Base-by-base conservation (phyloP, 257 asterid species). In the Petrea volubilis region DNA sequence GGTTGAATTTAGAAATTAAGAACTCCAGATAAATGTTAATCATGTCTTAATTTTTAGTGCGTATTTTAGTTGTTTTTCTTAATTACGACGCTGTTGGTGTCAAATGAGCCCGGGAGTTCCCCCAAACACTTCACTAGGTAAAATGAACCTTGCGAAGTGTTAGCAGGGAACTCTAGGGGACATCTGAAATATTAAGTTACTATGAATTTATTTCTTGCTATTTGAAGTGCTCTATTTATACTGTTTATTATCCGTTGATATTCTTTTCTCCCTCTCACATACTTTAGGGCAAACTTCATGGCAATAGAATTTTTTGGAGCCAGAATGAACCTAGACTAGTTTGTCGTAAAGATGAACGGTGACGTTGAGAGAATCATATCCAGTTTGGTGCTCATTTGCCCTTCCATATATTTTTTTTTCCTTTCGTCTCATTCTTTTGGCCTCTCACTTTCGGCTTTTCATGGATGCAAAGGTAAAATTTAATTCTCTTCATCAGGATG, bases 161-260 rank as follows among this genome's bases (percentile, higher is more conserved):
- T 81, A 60, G 68, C 24, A 67, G 79, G 82, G 82, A 81, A 81
- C 85, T 77, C 85, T 77, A 73, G 80, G 55, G 72, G 18, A 15
- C 80, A 71, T 68, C 52, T 70, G 80, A 80, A 73, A 53, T 49
- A 6, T n/a, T 7, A 47, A 47, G 5, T 23, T 4, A 23, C 18
- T 47, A n/a, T 0, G 9, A 5, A 38, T 47, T 47, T n/a, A 15
- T 17, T 68, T 23, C 9, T 18, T 69, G 5, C 10, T 21, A 44
- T 59, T 27, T 46, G 47, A 7, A 29, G 7, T 12, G 20, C 20
- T 15, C 67, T 55, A 71, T 75, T 61, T 75, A 71, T 52, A 71
- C 67, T 68, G 66, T 75, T 63, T 51, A 28, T n/a, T n/a, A n/a
- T 31, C 27, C 8, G 27, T 29, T 17, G 2, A 12, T 63, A 40